Conservation (phyloP, 2,329 filamentous ascomycete genomes). For the Aureobasidium zeae region DNA sequence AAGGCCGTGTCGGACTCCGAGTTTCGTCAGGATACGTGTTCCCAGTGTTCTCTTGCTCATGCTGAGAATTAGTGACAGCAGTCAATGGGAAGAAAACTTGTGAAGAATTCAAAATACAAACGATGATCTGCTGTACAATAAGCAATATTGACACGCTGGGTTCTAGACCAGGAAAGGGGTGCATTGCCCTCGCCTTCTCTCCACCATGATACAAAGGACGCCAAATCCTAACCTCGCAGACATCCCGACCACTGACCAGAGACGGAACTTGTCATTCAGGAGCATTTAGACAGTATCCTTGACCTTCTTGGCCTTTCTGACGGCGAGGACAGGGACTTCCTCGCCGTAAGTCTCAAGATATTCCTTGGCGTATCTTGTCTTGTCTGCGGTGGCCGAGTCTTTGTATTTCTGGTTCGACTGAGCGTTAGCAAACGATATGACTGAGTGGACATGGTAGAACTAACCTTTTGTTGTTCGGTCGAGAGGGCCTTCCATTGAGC, state of each 20-base stretch:
- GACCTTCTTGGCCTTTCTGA: not conserved
- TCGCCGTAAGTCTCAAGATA: constrained; percentile 2
- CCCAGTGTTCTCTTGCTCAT: too few relatives aligned
- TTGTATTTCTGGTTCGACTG: constrained; percentile 1
- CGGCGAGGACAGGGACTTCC: not conserved
- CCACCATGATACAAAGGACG: too few relatives aligned
- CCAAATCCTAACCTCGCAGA: not conserved
- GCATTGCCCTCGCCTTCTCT: too few relatives aligned
- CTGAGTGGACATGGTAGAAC: constrained; percentile 2
- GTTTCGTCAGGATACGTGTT: too few relatives aligned
- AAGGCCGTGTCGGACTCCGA: too few relatives aligned
- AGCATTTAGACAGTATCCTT: not conserved
- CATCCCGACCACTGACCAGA: not conserved
- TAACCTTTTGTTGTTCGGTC: constrained; percentile 41
- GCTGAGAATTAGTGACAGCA: too few relatives aligned
- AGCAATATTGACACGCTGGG: too few relatives aligned
- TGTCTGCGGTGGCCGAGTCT: not conserved
- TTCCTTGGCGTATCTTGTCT: constrained; percentile 1
- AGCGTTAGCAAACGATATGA: not conserved
- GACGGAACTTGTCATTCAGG: too few relatives aligned
- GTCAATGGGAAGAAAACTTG: too few relatives aligned
- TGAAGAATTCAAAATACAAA: too few relatives aligned
- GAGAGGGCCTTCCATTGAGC: constrained; percentile 42
- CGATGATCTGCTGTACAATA: too few relatives aligned
- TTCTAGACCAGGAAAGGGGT: too few relatives aligned